A percentile compares a stretch with the other conserved stretches of the same genome.
Evolutionary conservation across 371 early-diverging fungal genomes (phyloP).

Genomic region (Apophysomyces variabilis): DNA sequence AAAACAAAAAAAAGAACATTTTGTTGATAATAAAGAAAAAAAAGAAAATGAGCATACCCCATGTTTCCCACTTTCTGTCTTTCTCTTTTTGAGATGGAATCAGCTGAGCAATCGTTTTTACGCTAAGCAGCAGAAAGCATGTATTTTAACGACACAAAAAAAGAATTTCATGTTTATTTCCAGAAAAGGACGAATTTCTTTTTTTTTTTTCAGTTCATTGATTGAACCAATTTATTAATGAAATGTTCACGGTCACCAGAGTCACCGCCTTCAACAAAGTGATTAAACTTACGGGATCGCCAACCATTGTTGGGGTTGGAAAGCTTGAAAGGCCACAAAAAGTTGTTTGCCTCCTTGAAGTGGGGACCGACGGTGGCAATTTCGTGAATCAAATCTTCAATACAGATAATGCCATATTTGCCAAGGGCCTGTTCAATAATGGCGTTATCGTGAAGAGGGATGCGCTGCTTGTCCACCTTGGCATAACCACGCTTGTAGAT

Average conservation of each 20-base stretch:
- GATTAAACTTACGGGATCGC: slow-evolving; percentile 89
- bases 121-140: too few relatives aligned
- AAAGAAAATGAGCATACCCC: neutral
- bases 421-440: slow-evolving; percentile 93
- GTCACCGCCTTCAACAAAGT: slow-evolving; percentile 98
- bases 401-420: slow-evolving; percentile 91
- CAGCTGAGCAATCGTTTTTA: too few relatives aligned
- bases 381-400: slow-evolving; percentile 98
- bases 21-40: neutral
- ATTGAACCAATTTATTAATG: slow-evolving; percentile 93
- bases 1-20: neutral
- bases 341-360: slow-evolving; percentile 84
- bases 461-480: slow-evolving; percentile 93
- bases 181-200: too few relatives aligned
- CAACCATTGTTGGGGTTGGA: slow-evolving; percentile 96
- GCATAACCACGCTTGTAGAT: slow-evolving; percentile 99
- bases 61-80: neutral
- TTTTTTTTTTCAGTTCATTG: slow-evolving; percentile 83
- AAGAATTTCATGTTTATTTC: too few relatives aligned
- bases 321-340: slow-evolving; percentile 98
- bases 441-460: slow-evolving; percentile 94
- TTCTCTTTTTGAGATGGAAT: too few relatives aligned
- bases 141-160: too few relatives aligned
- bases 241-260: slow-evolving; percentile 94
- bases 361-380: slow-evolving; percentile 96